Evolutionary conservation across 768 basidiomycete genomes (phyloP).

Genomic region (Calvatia gigantea): DNA sequence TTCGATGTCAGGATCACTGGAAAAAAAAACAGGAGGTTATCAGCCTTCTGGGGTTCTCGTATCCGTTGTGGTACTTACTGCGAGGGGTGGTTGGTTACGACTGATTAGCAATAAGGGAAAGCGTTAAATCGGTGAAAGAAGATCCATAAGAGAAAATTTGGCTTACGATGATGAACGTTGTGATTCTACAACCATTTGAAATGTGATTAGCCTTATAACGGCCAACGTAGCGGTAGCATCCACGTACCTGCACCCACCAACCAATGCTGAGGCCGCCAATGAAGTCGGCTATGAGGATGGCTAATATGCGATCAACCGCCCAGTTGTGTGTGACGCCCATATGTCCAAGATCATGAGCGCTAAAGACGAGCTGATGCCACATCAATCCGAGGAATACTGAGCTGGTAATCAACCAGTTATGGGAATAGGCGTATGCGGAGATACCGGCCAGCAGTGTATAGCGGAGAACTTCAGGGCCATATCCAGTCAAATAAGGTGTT

Average conservation of each 20-base stretch:
- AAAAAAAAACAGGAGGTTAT: conserved; percentile 11
- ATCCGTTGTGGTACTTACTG: conserved; percentile 53
- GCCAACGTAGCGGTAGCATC: background rate
- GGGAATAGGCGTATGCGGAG: conserved; percentile 59
- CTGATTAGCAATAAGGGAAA: conserved; percentile 33
- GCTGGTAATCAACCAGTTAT: conserved; percentile 66
- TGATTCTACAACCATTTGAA: conserved; percentile 64
- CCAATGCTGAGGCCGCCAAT: conserved; percentile 92
- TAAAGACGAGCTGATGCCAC: conserved; percentile 95
- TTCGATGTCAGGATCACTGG: conserved; percentile 80
- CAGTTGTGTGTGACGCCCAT: conserved; percentile 90
- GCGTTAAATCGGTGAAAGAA: conserved; percentile 12
- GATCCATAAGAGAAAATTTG: background rate
- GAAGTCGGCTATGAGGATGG: conserved; percentile 78
- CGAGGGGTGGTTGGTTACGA: conserved; percentile 95
- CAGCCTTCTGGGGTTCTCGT: background rate
- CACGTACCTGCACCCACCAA: conserved; percentile 97
- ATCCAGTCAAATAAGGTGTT: conserved; percentile 80
- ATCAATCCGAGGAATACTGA: conserved; percentile 82
- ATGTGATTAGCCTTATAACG: conserved; percentile 11
- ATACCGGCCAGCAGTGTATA: conserved; percentile 62
- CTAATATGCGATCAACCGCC: conserved; percentile 73
- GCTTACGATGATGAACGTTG: conserved; percentile 93
- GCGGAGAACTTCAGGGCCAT: conserved; percentile 84
- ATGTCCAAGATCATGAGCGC: conserved; percentile 93